Conservation (phyloP, 768 basidiomycete genomes). For the Leccinum incarnatum region DNA sequence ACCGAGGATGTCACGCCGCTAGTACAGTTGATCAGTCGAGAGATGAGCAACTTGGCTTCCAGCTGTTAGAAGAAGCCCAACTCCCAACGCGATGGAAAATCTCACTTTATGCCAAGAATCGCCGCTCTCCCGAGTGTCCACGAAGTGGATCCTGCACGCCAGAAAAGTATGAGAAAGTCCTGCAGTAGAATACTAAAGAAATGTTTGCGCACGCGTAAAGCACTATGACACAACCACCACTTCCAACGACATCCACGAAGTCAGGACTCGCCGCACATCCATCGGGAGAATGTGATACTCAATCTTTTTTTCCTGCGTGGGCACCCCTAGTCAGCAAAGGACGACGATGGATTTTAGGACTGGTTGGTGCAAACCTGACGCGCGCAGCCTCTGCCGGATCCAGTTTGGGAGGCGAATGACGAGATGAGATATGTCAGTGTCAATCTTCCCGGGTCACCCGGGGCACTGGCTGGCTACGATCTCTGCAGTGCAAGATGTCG, state of each 20-base stretch:
- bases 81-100: neutral
- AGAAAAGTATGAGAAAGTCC: neutral
- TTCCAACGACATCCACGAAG: neutral
- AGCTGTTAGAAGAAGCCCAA: neutral
- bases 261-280: slow-evolving; percentile 60
- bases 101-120: slow-evolving; percentile 68
- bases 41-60: slow-evolving; percentile 57
- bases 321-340: neutral
- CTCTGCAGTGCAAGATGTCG: neutral
- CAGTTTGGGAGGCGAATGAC: slow-evolving; percentile 19
- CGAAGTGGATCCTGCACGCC: slow-evolving; percentile 28
- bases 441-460: neutral
- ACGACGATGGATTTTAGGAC: too few relatives aligned
- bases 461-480: neutral
- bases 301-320: slow-evolving; percentile 49
- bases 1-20: neutral
- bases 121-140: slow-evolving; percentile 70
- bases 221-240: slow-evolving; percentile 29
- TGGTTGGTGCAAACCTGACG: slow-evolving; percentile 40
- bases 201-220: slow-evolving; percentile 47
- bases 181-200: neutral
- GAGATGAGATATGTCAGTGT: neutral
- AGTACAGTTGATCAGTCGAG: slow-evolving; percentile 47
- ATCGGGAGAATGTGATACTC: slow-evolving; percentile 65
- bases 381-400: slow-evolving; percentile 51